A percentile compares a stretch with the other conserved stretches of the same genome.
phyloP scores from a whole-genome alignment of 257 asterid genomes.

The Solanum raphanifolium region DNA sequence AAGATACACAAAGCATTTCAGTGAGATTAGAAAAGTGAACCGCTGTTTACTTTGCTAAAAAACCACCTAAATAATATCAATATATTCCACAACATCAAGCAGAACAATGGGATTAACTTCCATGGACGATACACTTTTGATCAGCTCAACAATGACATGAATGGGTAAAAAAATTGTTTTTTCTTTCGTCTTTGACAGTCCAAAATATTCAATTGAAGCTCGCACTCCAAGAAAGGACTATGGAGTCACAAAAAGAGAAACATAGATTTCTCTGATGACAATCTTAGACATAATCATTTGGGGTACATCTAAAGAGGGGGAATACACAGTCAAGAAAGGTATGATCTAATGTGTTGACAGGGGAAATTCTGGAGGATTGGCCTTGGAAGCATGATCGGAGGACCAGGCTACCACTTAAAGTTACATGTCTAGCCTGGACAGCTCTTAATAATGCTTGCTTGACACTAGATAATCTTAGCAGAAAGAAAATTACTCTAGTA shows the following conservation, averaged over 20 bases:
- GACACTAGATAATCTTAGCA: background rate
- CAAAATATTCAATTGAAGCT: background rate
- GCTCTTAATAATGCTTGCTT: background rate
- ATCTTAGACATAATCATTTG: background rate
- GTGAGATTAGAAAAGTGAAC: background rate
- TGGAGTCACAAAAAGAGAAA: background rate
- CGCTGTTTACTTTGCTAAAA: background rate
- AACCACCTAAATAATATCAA: background rate
- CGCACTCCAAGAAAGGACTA: background rate
- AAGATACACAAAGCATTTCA: conserved; percentile 3
- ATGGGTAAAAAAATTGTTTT: background rate
- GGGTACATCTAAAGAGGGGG: background rate
- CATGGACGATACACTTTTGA: background rate
- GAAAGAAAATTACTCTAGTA: background rate
- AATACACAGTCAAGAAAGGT: background rate
- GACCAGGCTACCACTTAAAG: background rate
- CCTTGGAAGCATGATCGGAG: background rate
- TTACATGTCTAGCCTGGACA: background rate
- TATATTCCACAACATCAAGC: background rate
- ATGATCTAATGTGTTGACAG: background rate
- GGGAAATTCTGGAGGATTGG: background rate
- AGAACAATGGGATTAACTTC: background rate
- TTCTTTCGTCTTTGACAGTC: background rate
- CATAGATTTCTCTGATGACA: background rate
- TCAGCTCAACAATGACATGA: background rate